These are phyloP conservation scores for Gnomoniopsis smithogilvyi DNA, from an alignment of 2,329 filamentous ascomycete species.

Conservation along the genomic window DNA sequence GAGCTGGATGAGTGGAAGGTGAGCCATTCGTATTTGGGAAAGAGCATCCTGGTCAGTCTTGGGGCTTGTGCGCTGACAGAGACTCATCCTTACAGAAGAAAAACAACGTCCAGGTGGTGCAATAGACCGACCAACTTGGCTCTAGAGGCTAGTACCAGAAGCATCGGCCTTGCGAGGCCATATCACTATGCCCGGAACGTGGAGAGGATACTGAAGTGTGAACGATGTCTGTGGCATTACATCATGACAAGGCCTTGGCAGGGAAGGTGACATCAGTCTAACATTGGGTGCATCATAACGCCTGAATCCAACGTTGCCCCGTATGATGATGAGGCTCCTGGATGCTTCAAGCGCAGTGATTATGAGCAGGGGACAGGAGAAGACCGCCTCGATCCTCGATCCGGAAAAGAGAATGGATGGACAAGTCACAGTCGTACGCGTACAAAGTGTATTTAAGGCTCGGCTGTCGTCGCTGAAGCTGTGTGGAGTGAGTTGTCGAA, in stretches of 20 bases:
- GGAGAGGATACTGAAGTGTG: neutral
- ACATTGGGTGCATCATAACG: neutral
- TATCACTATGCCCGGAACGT: neutral
- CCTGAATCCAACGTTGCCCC: neutral
- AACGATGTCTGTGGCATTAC: neutral
- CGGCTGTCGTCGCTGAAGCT: neutral
- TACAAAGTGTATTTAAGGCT: conserved; percentile 30
- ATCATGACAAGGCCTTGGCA: neutral
- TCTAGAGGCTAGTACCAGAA: neutral
- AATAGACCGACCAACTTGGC: conserved; percentile 37
- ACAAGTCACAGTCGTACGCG: conserved; percentile 18
- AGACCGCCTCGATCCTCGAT: conserved; percentile 27
- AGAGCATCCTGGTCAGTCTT: conserved; percentile 3
- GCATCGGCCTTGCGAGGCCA: neutral
- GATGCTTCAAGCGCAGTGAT: conserved; percentile 13
- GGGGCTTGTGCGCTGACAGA: neutral
- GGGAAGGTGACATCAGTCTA: neutral
- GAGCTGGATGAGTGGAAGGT: conserved; percentile 99
- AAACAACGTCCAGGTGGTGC: conserved; percentile 84
- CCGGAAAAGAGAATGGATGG: conserved; percentile 6
- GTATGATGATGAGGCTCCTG: conserved; percentile 14
- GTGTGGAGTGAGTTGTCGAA: conserved; percentile 46
- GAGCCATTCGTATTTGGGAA: conserved; percentile 27
- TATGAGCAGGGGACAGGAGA: conserved; percentile 18
- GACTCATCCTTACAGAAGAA: conserved; percentile 62